Base-by-base conservation (phyloP, 1,139 yeast species). In the Geotrichum carabidarum region DNA sequence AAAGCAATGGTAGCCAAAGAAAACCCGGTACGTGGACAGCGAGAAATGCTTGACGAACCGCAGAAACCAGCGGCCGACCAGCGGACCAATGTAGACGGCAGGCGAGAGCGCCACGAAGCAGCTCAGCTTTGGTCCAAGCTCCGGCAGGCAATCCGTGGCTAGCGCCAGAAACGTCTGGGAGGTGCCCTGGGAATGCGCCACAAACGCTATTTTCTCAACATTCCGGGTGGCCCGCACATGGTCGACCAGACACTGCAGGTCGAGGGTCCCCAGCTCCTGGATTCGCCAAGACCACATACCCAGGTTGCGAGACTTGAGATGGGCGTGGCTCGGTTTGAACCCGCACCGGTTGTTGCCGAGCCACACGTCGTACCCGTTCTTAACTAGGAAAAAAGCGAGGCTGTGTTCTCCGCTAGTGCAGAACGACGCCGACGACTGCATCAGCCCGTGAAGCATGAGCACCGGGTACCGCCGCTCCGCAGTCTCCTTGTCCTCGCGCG, bases 131-230 rank as follows among this genome's bases (percentile, higher is more conserved):
- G 59, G 53, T 27, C 73, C 73, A 35, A 77, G 60, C 36, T 69
- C 73, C 34, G 77, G 77, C 30, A 72, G 69, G 54, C 79, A 75
- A 67, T 81, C 78, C 46, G 74, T 71, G 1, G 80, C 69, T 32
- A 84, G 67, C 1, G 83, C 77, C 62, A 87, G 71, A 57, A 89
- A 85, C 0, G 85, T 77, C 68, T 91, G 96, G 0, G 96, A 81
- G 2, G 97, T 89, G 1, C 98, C 98, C 70, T 93, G 99, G 27
- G 95, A 88, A 66, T 93, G 99, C 0, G 91, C 91, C 9, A 84
- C 77, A 32, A 91, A 70, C 0, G 84, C 76, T 14, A 90, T 66
- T 63, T 84, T 80, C 6, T 71, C 65, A 47, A 73, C 74, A 1
- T 60, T 59, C 0, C 79, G 70, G 38, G 72, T 66, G 30, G 73